Conservation (phyloP, 345 rosid species). For the Acer saccharum region DNA sequence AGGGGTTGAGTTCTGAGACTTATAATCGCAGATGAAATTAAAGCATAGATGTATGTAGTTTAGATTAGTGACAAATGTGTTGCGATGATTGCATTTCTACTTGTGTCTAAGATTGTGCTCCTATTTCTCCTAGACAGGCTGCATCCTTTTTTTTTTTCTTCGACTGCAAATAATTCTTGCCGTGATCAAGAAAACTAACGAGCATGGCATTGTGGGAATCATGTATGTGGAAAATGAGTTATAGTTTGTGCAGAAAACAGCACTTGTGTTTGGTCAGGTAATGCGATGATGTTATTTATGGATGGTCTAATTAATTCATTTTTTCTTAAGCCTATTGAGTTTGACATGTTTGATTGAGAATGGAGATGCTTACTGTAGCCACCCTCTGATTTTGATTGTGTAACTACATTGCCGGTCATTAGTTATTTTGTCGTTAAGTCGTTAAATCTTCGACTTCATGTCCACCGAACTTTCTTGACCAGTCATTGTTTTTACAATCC, state of each 20-base stretch:
- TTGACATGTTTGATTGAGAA: background rate
- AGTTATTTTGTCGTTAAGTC: background rate
- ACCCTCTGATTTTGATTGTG: background rate
- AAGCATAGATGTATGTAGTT: background rate
- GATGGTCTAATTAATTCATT: too few relatives aligned
- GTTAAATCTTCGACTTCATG: too few relatives aligned
- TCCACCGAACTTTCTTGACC: background rate
- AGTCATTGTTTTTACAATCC: background rate
- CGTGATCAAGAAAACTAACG: background rate
- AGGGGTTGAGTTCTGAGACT: background rate
- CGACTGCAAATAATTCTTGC: background rate
- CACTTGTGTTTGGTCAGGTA: background rate
- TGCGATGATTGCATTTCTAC: background rate
- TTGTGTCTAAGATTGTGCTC: background rate
- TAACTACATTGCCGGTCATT: background rate
- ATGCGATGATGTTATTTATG: too few relatives aligned
- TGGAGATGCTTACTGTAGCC: background rate
- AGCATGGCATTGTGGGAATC: background rate
- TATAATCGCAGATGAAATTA: background rate
- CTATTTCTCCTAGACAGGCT: background rate
- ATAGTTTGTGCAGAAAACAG: too few relatives aligned
- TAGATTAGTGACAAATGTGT: background rate
- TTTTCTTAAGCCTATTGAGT: background rate
- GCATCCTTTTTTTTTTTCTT: background rate
- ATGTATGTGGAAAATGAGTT: too few relatives aligned